Conservation (phyloP, 805 yeast genomes). For the Metschnikowia proteae region DNA sequence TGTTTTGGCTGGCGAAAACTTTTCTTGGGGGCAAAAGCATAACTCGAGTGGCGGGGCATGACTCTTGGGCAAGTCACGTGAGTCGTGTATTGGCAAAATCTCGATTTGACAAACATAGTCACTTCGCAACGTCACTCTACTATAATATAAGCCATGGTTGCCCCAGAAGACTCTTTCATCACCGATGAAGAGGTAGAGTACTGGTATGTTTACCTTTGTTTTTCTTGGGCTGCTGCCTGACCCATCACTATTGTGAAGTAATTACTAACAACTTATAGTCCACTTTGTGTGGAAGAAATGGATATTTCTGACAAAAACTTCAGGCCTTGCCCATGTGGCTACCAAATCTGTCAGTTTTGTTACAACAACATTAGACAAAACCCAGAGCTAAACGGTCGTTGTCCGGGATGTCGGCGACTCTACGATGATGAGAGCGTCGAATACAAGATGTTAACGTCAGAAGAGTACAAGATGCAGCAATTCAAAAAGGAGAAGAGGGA, state of each 20-base stretch:
- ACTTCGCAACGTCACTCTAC: slow-evolving; percentile 12
- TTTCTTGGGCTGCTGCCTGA: not conserved
- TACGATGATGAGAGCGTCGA: slow-evolving; percentile 93
- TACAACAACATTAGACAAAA: slow-evolving; percentile 94
- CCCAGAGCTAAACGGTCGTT: slow-evolving; percentile 91
- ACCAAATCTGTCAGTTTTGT: slow-evolving; percentile 97
- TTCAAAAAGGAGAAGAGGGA: slow-evolving; percentile 77
- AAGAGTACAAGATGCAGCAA: slow-evolving; percentile 83
- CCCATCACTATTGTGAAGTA: not conserved
- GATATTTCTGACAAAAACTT: slow-evolving; percentile 94
- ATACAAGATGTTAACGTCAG: slow-evolving; percentile 76
- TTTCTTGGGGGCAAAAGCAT: not conserved
- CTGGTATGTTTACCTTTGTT: slow-evolving; percentile 42
- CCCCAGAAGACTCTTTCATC: slow-evolving; percentile 38
- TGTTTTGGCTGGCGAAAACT: not conserved
- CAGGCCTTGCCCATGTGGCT: slow-evolving; percentile 99
- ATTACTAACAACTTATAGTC: slow-evolving; percentile 44
- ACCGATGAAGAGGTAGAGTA: slow-evolving; percentile 80
- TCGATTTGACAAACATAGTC: slow-evolving; percentile 1
- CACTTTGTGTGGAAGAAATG: slow-evolving; percentile 96
- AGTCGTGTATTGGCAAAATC: slow-evolving; percentile 11
- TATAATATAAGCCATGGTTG: slow-evolving; percentile 29
- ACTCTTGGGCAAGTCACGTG: slow-evolving; percentile 8
- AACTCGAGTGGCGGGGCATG: not conserved
- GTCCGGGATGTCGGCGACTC: slow-evolving; percentile 95